Conservation (phyloP, 2,329 filamentous ascomycete genomes). For the Cercospora beticola region DNA sequence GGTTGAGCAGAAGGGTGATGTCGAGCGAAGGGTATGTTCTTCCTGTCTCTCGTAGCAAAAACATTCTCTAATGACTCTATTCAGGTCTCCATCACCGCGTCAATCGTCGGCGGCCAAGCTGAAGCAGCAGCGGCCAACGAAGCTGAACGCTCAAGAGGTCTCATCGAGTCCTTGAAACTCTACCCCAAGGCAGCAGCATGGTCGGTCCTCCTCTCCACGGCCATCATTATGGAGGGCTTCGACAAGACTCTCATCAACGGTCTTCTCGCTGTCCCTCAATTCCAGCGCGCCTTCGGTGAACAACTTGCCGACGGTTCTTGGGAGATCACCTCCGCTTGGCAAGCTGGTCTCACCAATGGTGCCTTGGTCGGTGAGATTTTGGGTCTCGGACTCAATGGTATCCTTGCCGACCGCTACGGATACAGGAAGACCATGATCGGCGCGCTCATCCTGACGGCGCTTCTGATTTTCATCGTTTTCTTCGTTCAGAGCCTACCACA, state of each 20-base stretch:
- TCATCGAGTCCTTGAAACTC: slow-evolving; percentile 15
- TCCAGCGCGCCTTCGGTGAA: slow-evolving; percentile 42
- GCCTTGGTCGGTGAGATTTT: slow-evolving; percentile 57
- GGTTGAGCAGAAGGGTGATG: not conserved
- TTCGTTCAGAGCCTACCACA: slow-evolving; percentile 39
- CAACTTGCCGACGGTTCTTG: slow-evolving; percentile 42
- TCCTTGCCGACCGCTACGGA: slow-evolving; percentile 55
- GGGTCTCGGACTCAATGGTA: slow-evolving; percentile 66
- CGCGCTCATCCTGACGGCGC: slow-evolving; percentile 54
- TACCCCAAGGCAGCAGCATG: slow-evolving; percentile 20
- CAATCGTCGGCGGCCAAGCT: slow-evolving; percentile 1
- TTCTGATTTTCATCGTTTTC: slow-evolving; percentile 54
- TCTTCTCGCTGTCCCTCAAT: slow-evolving; percentile 39
- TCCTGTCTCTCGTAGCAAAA: not conserved
- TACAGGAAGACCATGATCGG: slow-evolving; percentile 56
- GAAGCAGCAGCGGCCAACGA: slow-evolving; percentile 12
- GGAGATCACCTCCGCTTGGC: slow-evolving; percentile 57
- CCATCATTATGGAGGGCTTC: slow-evolving; percentile 44
- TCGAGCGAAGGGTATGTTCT: not conserved
- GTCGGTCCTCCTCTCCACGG: slow-evolving; percentile 19
- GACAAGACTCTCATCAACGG: slow-evolving; percentile 40
- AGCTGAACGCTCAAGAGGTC: slow-evolving; percentile 9
- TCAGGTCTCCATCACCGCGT: slow-evolving; percentile 10
- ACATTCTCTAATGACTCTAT: not conserved
- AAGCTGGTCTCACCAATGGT: slow-evolving; percentile 57